Conservation (phyloP, 2,329 filamentous ascomycete species). For the Fusarium sp. region DNA sequence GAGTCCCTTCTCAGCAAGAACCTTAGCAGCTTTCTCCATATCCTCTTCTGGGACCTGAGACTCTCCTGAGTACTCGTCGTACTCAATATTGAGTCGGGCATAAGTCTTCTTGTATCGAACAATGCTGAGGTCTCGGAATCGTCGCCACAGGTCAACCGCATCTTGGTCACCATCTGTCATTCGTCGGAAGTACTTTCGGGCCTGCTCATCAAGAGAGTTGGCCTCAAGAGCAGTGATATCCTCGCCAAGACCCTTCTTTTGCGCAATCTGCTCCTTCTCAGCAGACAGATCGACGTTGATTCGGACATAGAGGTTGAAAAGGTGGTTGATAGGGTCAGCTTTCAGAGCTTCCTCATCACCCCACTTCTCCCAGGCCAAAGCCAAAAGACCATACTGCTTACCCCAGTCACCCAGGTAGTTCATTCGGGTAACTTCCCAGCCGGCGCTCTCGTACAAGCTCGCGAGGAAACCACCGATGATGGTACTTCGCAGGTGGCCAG, state of each 20-base stretch:
- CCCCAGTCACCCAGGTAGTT: slow-evolving; percentile 63
- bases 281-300: slow-evolving; percentile 76
- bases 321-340: slow-evolving; percentile 82
- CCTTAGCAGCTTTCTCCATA: slow-evolving; percentile 73
- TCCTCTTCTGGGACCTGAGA: slow-evolving; percentile 76
- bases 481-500: slow-evolving; percentile 80
- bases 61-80: slow-evolving; percentile 79
- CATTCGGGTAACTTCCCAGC: slow-evolving; percentile 80
- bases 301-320: slow-evolving; percentile 85
- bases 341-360: slow-evolving; percentile 79
- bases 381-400: slow-evolving; percentile 55
- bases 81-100: slow-evolving; percentile 76
- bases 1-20: slow-evolving; percentile 73
- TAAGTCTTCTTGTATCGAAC: slow-evolving; percentile 76
- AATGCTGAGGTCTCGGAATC: slow-evolving; percentile 77
- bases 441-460: slow-evolving; percentile 77
- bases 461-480: slow-evolving; percentile 84
- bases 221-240: slow-evolving; percentile 63
- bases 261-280: slow-evolving; percentile 76
- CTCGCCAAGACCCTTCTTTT: slow-evolving; percentile 65
- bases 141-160: slow-evolving; percentile 73
- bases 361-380: slow-evolving; percentile 80
- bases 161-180: slow-evolving; percentile 76
- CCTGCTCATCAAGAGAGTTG: slow-evolving; percentile 77
- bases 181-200: slow-evolving; percentile 77